These are phyloP conservation scores for Pichia sp. DNA, from an alignment of 1,139 yeast species.

Conservation along the genomic window DNA sequence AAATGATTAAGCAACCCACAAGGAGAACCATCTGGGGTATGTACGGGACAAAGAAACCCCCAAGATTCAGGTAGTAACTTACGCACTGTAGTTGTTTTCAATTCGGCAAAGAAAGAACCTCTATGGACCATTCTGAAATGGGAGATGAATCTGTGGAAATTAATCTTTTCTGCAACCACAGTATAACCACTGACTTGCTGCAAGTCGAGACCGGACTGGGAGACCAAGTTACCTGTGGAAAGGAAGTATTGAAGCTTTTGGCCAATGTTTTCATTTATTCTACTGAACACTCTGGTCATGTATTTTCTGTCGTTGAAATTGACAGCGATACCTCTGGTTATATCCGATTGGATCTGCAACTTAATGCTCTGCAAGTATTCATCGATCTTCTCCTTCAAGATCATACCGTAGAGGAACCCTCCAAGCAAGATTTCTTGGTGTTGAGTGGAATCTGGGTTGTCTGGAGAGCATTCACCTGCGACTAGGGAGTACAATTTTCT, in stretches of 20 bases:
- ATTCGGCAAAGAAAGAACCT: slow-evolving; percentile 98
- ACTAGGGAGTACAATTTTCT: slow-evolving; percentile 91
- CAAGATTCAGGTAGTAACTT: slow-evolving; percentile 95
- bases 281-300: slow-evolving; percentile 70
- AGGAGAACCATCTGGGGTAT: slow-evolving; percentile 99
- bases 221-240: slow-evolving; percentile 94
- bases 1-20: slow-evolving; percentile 97
- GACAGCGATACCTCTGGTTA: slow-evolving; percentile 76
- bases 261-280: slow-evolving; percentile 91
- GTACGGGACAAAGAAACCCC: slow-evolving; percentile 99
- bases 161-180: slow-evolving; percentile 97
- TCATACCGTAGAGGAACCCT: slow-evolving; percentile 96
- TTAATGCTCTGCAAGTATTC: slow-evolving; percentile 77
- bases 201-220: slow-evolving; percentile 94
- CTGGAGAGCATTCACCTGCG: slow-evolving; percentile 95
- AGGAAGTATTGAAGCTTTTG: slow-evolving; percentile 89
- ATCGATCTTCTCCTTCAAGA: slow-evolving; percentile 90
- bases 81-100: slow-evolving; percentile 96
- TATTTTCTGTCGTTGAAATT: slow-evolving; percentile 81
- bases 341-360: slow-evolving; percentile 72
- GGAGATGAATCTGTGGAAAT: slow-evolving; percentile 91
- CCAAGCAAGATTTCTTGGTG: slow-evolving; percentile 96
- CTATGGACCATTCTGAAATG: slow-evolving; percentile 99
- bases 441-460: slow-evolving; percentile 98
- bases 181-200: slow-evolving; percentile 98